Conservation (phyloP, 2,329 filamentous ascomycete species). For the Sphaerulina musiva region DNA sequence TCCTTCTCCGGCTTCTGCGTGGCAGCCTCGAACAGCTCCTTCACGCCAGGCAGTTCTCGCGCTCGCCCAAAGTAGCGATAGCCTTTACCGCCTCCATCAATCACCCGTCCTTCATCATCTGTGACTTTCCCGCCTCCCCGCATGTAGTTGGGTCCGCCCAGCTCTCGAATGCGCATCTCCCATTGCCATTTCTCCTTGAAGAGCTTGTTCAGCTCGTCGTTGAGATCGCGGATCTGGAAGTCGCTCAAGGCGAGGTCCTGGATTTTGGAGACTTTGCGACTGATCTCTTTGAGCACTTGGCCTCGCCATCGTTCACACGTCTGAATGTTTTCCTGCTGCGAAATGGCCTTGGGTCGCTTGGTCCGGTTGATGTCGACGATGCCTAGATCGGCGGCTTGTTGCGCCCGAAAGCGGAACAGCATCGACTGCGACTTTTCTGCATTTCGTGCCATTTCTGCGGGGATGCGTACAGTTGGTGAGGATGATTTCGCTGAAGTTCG, state of each 20-base stretch:
- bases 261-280: conserved; percentile 91
- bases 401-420: conserved; percentile 98
- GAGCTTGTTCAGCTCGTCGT: conserved; percentile 98
- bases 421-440: conserved; percentile 99
- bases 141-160: conserved; percentile 98
- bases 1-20: conserved; percentile 49
- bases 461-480: neutral
- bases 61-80: conserved; percentile 94
- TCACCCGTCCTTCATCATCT: conserved; percentile 52
- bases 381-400: conserved; percentile 89
- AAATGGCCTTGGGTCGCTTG: conserved; percentile 85
- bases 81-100: conserved; percentile 68
- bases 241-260: conserved; percentile 87
- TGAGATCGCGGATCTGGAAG: conserved; percentile 94
- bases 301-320: conserved; percentile 96
- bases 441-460: conserved; percentile 65
- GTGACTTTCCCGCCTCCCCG: conserved; percentile 51
- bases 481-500: neutral
- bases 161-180: conserved; percentile 91
- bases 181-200: conserved; percentile 99
- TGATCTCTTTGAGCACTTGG: conserved; percentile 94
- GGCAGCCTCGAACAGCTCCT: conserved; percentile 87
- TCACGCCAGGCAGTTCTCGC: conserved; percentile 83
- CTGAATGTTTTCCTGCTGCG: conserved; percentile 74
- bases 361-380: conserved; percentile 90